phyloP scores from a whole-genome alignment of 345 rosid genomes.

The Lepidium sativum region DNA sequence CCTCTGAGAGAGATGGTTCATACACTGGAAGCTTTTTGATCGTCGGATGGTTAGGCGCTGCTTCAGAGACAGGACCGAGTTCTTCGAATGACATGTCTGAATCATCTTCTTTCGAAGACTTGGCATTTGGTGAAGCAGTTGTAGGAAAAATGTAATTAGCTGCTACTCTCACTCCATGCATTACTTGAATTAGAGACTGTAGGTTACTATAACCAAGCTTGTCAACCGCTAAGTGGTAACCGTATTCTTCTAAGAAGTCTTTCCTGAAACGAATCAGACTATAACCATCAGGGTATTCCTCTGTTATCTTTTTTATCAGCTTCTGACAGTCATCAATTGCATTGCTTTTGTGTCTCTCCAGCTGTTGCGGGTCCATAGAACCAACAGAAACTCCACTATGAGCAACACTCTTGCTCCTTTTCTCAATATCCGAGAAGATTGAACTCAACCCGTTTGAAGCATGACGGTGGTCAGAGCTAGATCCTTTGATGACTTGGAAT shows the following conservation, averaged over 20 bases:
- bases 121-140: conserved; percentile 7
- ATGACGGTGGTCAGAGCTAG: conserved; percentile 22
- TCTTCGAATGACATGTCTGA: conserved; percentile 63
- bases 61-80: conserved; percentile 57
- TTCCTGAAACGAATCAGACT: conserved; percentile 38
- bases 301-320: conserved; percentile 45
- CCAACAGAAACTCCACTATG: conserved; percentile 26
- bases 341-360: conserved; percentile 33
- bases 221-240: conserved; percentile 47
- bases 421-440: conserved; percentile 37
- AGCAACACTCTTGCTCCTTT: conserved; percentile 31
- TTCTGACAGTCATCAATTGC: conserved; percentile 49
- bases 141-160: conserved; percentile 40
- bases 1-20: conserved; percentile 58
- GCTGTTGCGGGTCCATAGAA: conserved; percentile 14
- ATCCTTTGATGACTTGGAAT: conserved; percentile 34
- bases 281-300: conserved; percentile 57
- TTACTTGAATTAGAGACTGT: conserved; percentile 38
- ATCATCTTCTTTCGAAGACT: conserved; percentile 27
- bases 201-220: conserved; percentile 53
- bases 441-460: conserved; percentile 49
- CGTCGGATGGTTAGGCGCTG: neutral
- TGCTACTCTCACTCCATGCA: conserved; percentile 54
- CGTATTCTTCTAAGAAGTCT: conserved; percentile 50
- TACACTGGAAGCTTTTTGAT: conserved; percentile 26